Evolutionary conservation across 2,329 filamentous ascomycete species (phyloP), one percentile per base, ranked within the genome.

Genomic region (Hypoxylon sp.): DNA sequence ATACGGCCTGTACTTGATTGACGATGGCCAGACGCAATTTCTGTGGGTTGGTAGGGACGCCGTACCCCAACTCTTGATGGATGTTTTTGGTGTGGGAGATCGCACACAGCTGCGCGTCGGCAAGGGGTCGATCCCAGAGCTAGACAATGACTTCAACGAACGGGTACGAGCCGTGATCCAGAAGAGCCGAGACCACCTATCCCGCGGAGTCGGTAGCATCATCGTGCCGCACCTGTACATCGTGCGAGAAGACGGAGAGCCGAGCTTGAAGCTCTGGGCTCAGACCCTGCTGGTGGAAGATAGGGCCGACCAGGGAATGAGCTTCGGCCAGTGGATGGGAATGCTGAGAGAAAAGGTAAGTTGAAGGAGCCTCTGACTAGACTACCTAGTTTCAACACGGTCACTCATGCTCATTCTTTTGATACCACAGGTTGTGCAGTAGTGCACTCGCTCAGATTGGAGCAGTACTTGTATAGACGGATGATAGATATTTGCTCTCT

Each of bases 121-220:
- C 80, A 99, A 99, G 86, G 91, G 91, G 25, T 89, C 90, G 3
- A 81, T 99, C 71, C 94, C 95, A 0, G 91, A 97, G 74, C 83
- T 98, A 42, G 96, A 98, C 75, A 95, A 94, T 74, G 96, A 99
- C 80, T 98, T 98, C 86, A 98, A 94, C 81, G 95, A 98, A 84
- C 90, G 95, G 27, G 91, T 99, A 37, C 90, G 96, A 56, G 92
- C 92, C 6, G 94, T 99, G 8, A 84, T 98, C 63, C 91, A 95
- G 75, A 99, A 99, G 89, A 97, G 93, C 80, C 88, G 91, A 63
- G 95, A 98, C 77, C 92, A 97, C 82, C 88, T 90, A 78, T 88
- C 92, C 31, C 92, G 94, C 77, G 94, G 95, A 2, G 95, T 96
- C 14, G 96, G 96, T 70, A 97, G 94, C 81, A 97, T 98, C 72